phyloP scores from a whole-genome alignment of 2,329 filamentous ascomycete species.

The Chrysosporium keratinophilum region DNA sequence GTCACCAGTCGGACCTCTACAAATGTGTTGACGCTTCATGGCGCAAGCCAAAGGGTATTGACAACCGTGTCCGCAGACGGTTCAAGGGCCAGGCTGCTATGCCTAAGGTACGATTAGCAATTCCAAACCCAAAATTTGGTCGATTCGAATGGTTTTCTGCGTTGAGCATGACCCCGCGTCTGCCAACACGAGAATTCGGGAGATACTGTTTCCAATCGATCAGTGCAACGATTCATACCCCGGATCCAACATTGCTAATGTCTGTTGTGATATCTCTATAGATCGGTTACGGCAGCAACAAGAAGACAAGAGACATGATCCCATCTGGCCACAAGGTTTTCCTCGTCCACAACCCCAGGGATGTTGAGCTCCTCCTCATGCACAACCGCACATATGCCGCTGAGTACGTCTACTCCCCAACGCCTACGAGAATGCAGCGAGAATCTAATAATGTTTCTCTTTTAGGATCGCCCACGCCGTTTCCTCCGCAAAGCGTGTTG shows the following conservation, averaged over 20 bases:
- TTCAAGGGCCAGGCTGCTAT: conserved; percentile 94
- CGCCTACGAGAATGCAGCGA: conserved; percentile 10
- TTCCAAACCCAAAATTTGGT: background rate
- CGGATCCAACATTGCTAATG: background rate
- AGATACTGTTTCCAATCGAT: background rate
- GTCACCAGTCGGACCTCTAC: conserved; percentile 97
- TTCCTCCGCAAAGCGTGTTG: conserved; percentile 96
- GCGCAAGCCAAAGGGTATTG: conserved; percentile 99
- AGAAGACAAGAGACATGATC: conserved; percentile 98
- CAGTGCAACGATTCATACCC: background rate
- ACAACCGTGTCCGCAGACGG: conserved; percentile 92
- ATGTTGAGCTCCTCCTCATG: conserved; percentile 97
- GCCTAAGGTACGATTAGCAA: conserved; percentile 75
- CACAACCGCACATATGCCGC: conserved; percentile 99
- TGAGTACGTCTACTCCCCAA: conserved; percentile 58
- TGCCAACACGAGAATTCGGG: background rate
- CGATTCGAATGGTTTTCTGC: background rate
- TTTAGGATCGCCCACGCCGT: conserved; percentile 90
- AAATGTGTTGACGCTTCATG: conserved; percentile 82
- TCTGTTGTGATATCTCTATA: conserved; percentile 33
- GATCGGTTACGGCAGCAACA: conserved; percentile 99
- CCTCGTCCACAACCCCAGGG: conserved; percentile 92
- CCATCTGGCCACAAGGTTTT: conserved; percentile 99
- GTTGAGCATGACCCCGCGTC: background rate
- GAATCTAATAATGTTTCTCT: conserved; percentile 28